Evolutionary conservation across 1,284 basidiomycete species (phyloP), one percentile per base, ranked within the genome.

Genomic region (Cutaneotrichosporon sp.): DNA sequence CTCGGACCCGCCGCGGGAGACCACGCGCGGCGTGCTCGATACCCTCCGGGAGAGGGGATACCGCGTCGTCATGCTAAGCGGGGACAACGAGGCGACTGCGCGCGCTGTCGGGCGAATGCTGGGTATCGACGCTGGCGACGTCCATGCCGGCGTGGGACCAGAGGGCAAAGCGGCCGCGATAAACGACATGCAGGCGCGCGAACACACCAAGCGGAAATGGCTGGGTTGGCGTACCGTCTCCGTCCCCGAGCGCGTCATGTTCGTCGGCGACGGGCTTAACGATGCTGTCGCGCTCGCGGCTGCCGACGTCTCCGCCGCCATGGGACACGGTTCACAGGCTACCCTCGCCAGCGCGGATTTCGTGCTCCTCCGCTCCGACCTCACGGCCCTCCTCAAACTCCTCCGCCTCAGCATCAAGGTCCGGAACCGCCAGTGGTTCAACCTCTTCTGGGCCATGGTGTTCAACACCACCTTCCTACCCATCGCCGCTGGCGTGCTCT

Each of bases 261-360:
- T 96, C 90, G 92, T 99, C 44, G 96, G 96, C 18, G 96, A 99
- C 72, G 96, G 96, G 15, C 94, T 98, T 77, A 98, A 99, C 73
- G 96, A 99, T 71, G 94, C 93, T 0, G 93, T 93, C 1, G 96
- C 94, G 1, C 84, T 98, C 1, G 92, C 93, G 9, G 89, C 88
- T 2, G 90, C 94, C 0, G 90, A 91, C 3, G 86, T 97, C 22
- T 93, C 93, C 30, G 93, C 98, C 57, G 96, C 96, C 0, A 83
- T 99, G 3, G 90, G 89, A 23, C 90, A 90, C 1, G 96, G 96
- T n/a, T 92, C 94, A 8, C 93, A 92, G 33, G 90, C 98, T 39
- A 96, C 96, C 4, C 87, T 99, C 55, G 94, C 97, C 77, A 92
- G 93, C 0, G 96, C 96, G 4, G 91, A 96, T 73, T 87, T 98